Evolutionary conservation across 345 rosid species (phyloP).

Genomic region (Triadica sebifera): DNA sequence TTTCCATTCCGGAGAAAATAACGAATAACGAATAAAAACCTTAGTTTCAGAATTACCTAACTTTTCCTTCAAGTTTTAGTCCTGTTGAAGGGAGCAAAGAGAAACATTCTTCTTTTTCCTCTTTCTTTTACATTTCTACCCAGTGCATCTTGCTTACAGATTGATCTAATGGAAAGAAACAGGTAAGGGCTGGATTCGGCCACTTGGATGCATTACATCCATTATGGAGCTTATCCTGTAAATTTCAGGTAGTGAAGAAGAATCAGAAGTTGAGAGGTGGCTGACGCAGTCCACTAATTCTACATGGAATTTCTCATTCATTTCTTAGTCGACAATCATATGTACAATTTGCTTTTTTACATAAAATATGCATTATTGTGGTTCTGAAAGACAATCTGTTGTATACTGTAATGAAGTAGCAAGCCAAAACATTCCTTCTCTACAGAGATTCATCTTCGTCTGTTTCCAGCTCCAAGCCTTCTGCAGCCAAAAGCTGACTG

Average conservation of each 20-base stretch:
- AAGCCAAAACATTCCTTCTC: neutral
- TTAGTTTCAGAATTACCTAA: too few relatives aligned
- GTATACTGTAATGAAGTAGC: neutral
- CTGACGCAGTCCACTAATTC: neutral
- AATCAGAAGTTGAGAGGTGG: neutral
- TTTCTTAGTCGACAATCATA: conserved; percentile 6
- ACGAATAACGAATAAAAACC: too few relatives aligned
- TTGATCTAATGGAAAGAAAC: too few relatives aligned
- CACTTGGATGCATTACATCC: too few relatives aligned
- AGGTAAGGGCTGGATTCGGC: too few relatives aligned
- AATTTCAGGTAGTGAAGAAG: neutral
- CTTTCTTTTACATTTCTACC: too few relatives aligned
- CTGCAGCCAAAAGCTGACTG: conserved; percentile 74
- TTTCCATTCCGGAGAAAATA: too few relatives aligned
- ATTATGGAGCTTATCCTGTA: too few relatives aligned
- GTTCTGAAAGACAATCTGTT: neutral
- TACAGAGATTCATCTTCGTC: conserved; percentile 52
- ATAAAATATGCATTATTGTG: neutral
- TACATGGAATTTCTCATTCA: conserved; percentile 3
- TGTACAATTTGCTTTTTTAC: conserved; percentile 16
- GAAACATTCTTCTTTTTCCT: too few relatives aligned
- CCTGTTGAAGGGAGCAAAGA: too few relatives aligned
- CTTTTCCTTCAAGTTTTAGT: too few relatives aligned
- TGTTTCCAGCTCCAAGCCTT: conserved; percentile 86
- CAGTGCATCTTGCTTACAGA: too few relatives aligned